These are phyloP conservation scores for Gnaphalium uliginosum DNA, from an alignment of 129 eudicot genomes.

Conservation along the genomic window DNA sequence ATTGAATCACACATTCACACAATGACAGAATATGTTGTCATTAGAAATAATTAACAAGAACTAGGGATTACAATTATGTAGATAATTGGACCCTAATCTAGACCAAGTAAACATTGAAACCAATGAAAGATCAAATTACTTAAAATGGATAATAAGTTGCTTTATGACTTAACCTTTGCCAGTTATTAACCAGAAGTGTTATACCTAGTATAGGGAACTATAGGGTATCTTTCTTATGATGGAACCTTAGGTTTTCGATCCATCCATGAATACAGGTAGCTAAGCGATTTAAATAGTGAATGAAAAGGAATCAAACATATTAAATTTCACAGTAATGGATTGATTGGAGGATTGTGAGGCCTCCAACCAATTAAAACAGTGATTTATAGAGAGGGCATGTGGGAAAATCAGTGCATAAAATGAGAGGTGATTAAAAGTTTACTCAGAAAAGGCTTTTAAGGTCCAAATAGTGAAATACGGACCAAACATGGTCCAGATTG, in stretches of 20 bases:
- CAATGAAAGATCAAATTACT: not conserved
- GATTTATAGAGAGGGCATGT: not conserved
- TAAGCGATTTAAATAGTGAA: not conserved
- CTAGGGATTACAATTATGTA: not conserved
- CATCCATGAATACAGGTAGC: not conserved
- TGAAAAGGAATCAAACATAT: not conserved
- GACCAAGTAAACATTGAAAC: not conserved
- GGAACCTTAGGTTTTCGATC: too few relatives aligned
- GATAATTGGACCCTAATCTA: conserved; percentile 3
- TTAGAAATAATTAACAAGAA: not conserved
- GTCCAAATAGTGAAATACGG: not conserved
- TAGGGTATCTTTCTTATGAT: too few relatives aligned
- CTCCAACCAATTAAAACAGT: not conserved
- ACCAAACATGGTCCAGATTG: not conserved
- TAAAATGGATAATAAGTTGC: not conserved
- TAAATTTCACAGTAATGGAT: not conserved
- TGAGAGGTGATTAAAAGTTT: not conserved
- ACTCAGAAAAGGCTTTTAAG: not conserved
- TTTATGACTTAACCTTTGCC: not conserved
- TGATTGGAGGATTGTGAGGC: conserved; percentile 4
- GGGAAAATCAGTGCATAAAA: not conserved
- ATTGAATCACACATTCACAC: not conserved
- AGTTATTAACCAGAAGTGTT: not conserved
- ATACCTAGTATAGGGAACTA: too few relatives aligned
- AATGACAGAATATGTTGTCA: not conserved